Evolutionary conservation across 192 early-diverging fungal species (phyloP).

Genomic region (Linderina pennispora): DNA sequence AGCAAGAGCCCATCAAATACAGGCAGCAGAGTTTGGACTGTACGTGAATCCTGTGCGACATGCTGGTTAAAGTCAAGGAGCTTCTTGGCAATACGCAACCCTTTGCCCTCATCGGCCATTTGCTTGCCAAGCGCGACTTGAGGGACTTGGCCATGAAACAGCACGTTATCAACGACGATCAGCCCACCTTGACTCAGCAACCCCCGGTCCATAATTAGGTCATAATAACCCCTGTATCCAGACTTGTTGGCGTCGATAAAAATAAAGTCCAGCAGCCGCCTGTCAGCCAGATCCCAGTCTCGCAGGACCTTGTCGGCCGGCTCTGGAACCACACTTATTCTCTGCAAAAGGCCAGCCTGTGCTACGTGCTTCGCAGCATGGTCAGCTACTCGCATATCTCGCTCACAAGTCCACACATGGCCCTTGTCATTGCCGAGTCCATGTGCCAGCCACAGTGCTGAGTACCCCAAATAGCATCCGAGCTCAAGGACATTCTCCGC

Average conservation of each 20-base stretch:
- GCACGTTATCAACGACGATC: slow-evolving; percentile 61
- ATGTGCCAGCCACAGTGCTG: slow-evolving; percentile 58
- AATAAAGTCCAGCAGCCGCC: slow-evolving; percentile 53
- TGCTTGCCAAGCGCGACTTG: not conserved
- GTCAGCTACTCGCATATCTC: slow-evolving; percentile 32
- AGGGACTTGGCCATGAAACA: slow-evolving; percentile 34
- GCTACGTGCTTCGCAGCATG: slow-evolving; percentile 14
- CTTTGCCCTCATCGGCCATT: not conserved
- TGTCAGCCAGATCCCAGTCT: slow-evolving; percentile 20
- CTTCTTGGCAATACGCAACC: slow-evolving; percentile 5
- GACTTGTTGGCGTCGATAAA: slow-evolving; percentile 69
- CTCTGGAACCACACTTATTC: slow-evolving; percentile 5
- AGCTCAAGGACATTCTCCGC: slow-evolving; percentile 54
- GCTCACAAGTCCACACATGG: slow-evolving; percentile 31
- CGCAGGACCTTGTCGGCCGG: slow-evolving; percentile 12
- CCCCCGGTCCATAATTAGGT: slow-evolving; percentile 51
- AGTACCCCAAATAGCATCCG: slow-evolving; percentile 63
- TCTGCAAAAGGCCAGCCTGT: slow-evolving; percentile 10
- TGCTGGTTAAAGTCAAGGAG: slow-evolving; percentile 53
- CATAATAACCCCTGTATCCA: slow-evolving; percentile 56
- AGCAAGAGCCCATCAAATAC: slow-evolving; percentile 59
- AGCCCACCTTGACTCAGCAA: slow-evolving; percentile 51
- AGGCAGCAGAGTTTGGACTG: slow-evolving; percentile 51
- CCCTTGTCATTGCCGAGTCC: slow-evolving; percentile 19
- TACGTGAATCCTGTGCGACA: slow-evolving; percentile 53